These are phyloP conservation scores for Poterioochromonas sp. DNA, from an alignment of 352 stramenopile species.

Conservation along the genomic window DNA sequence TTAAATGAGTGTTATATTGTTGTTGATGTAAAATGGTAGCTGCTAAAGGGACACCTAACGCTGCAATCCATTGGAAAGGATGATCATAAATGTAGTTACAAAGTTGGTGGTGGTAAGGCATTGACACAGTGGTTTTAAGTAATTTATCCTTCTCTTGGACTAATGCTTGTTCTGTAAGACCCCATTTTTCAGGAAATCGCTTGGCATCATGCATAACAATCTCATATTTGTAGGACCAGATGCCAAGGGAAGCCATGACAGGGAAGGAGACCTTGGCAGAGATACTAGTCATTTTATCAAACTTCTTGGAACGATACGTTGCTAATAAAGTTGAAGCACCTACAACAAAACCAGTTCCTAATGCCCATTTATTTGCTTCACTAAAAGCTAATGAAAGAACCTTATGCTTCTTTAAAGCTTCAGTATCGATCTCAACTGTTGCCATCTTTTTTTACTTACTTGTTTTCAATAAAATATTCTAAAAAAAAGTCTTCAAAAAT, in stretches of 20 bases:
- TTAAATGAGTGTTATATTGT: not conserved
- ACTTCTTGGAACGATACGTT: not conserved
- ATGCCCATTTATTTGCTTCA: not conserved
- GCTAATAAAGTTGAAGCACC: not conserved
- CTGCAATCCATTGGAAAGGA: not conserved
- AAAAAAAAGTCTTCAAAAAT: no score
- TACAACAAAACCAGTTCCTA: not conserved
- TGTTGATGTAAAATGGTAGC: not conserved
- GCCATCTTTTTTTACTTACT: no score
- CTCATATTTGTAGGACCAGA: not conserved
- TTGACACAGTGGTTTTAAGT: no score
- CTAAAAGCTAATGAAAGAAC: not conserved
- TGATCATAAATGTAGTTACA: constrained; percentile 8
- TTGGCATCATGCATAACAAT: not conserved
- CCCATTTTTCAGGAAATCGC: not conserved
- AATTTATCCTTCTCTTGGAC: no score
- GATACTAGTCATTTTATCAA: not conserved
- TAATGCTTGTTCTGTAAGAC: not conserved
- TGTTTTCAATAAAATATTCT: no score
- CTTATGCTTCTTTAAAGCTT: no score
- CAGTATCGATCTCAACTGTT: no score
- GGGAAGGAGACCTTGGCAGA: not conserved
- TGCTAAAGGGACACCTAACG: not conserved
- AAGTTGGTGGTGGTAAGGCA: not conserved
- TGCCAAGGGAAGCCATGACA: not conserved